These are phyloP conservation scores for Achaetomium macrosporum DNA, from an alignment of 2,329 filamentous ascomycete species.

Conservation along the genomic window DNA sequence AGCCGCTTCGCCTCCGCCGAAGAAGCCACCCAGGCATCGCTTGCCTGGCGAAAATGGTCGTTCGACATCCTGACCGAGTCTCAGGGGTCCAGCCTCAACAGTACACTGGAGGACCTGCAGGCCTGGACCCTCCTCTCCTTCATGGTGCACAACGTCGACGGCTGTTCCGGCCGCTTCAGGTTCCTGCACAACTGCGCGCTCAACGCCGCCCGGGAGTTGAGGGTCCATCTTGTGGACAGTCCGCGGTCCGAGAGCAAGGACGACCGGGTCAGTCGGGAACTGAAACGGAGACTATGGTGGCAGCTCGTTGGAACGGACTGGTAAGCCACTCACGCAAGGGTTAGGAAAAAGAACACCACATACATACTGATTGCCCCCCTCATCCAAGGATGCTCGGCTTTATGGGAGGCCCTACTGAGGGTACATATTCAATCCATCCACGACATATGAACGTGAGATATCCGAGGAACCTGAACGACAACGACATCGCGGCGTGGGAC, in stretches of 20 bases:
- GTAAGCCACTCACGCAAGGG: neutral
- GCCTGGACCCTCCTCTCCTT: conserved; percentile 2
- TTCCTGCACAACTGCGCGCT: neutral
- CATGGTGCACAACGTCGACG: neutral
- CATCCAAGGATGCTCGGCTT: conserved; percentile 2
- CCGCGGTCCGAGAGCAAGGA: neutral
- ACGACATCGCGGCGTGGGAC: neutral
- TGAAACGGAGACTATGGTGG: conserved; percentile 8
- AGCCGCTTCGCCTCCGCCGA: neutral
- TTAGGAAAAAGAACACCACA: neutral
- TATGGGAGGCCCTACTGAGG: conserved; percentile 3
- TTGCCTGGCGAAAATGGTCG: neutral
- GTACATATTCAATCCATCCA: neutral
- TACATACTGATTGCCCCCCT: neutral
- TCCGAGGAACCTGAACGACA: conserved; percentile 7
- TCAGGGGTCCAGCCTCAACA: neutral
- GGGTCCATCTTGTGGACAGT: conserved; percentile 4
- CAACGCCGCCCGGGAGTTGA: neutral
- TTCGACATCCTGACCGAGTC: neutral
- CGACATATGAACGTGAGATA: conserved; percentile 6
- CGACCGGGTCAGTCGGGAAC: neutral
- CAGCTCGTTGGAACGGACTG: conserved; percentile 1
- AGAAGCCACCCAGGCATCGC: neutral
- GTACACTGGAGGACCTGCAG: conserved; percentile 1
- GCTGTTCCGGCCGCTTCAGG: neutral